phyloP scores from a whole-genome alignment of 208 protist species.

The Trypanosoma vivax region DNA sequence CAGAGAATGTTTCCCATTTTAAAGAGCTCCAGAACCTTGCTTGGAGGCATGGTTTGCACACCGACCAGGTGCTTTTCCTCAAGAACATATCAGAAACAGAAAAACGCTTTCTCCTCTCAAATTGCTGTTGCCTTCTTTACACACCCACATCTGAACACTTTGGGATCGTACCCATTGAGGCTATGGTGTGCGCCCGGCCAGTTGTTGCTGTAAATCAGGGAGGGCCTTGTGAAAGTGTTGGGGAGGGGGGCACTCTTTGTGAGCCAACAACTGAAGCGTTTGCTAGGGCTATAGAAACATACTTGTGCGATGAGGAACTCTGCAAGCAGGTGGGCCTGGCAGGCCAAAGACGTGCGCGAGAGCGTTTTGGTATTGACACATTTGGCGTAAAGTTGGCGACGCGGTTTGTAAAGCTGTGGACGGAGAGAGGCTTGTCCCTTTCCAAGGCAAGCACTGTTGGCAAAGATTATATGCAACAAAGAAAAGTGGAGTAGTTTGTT shows the following conservation, averaged over 20 bases:
- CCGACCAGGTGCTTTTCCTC: slow-evolving; percentile 67
- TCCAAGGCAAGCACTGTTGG: neutral
- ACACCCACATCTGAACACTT: slow-evolving; percentile 95
- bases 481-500: neutral
- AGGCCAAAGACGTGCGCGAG: slow-evolving; percentile 27
- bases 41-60: slow-evolving; percentile 13
- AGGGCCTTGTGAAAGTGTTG: slow-evolving; percentile 91
- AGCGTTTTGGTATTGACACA: slow-evolving; percentile 38
- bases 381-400: slow-evolving; percentile 52
- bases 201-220: slow-evolving; percentile 91
- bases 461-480: neutral
- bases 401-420: slow-evolving; percentile 17
- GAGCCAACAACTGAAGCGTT: slow-evolving; percentile 52
- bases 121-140: slow-evolving; percentile 85
- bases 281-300: slow-evolving; percentile 40
- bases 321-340: slow-evolving; percentile 32
- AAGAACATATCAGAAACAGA: slow-evolving; percentile 71
- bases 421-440: slow-evolving; percentile 1
- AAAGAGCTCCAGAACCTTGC: slow-evolving; percentile 62
- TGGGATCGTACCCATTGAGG: slow-evolving; percentile 90
- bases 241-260: slow-evolving; percentile 47
- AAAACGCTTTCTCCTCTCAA: slow-evolving; percentile 59
- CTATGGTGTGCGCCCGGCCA: slow-evolving; percentile 63
- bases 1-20: slow-evolving; percentile 80
- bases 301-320: slow-evolving; percentile 24